phyloP scores from a whole-genome alignment of 768 basidiomycete species.

The Clavaria fumosa region DNA sequence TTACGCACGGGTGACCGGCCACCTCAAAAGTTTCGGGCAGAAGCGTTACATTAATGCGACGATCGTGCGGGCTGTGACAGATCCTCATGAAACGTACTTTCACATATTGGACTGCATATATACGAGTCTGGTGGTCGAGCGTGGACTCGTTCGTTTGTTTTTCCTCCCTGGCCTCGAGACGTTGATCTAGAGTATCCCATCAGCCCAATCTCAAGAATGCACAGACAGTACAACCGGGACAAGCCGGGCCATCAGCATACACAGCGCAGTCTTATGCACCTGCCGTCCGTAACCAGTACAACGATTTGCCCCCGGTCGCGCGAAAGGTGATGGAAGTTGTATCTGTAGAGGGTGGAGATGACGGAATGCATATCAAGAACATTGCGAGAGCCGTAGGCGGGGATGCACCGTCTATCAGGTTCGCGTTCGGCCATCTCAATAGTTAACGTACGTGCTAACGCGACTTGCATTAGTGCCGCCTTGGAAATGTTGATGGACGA shows the following conservation, averaged over 20 bases:
- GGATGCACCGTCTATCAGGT: conserved; percentile 53
- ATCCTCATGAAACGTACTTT: conserved; percentile 67
- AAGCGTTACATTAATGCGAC: conserved; percentile 73
- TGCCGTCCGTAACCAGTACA: conserved; percentile 28
- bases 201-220: conserved; percentile 13
- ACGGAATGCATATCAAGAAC: conserved; percentile 61
- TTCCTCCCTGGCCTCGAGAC: background rate
- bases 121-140: conserved; percentile 47
- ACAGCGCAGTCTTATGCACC: conserved; percentile 22
- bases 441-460: conserved; percentile 2
- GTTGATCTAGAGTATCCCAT: too few species aligned
- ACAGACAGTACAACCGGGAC: conserved; percentile 8
- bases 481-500: conserved; percentile 68
- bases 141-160: conserved; percentile 39
- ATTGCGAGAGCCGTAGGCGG: conserved; percentile 54
- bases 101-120: conserved; percentile 66
- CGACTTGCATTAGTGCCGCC: conserved; percentile 34
- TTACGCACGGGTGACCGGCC: conserved; percentile 71
- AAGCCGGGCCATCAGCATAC: conserved; percentile 26
- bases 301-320: conserved; percentile 43
- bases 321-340: conserved; percentile 56
- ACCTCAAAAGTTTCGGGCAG: conserved; percentile 64
- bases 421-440: conserved; percentile 7
- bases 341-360: too few species aligned
- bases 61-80: conserved; percentile 51